Percentiles rank a stretch among this genome's conserved stretches.
Evolutionary conservation across 2,329 filamentous ascomycete species (phyloP).

Genomic region (Talaromyces rugulosus): DNA sequence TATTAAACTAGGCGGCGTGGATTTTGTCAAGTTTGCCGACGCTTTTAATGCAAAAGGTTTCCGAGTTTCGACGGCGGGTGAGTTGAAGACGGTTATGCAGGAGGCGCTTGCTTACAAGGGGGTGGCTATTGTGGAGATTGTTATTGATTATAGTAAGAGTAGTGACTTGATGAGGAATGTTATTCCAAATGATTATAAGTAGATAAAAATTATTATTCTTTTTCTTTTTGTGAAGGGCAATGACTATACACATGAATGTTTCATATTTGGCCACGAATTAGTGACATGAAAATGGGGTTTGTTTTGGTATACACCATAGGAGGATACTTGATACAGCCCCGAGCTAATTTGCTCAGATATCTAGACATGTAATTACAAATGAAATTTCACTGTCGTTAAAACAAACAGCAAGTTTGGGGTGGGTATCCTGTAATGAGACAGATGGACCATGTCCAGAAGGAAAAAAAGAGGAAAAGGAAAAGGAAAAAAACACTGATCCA

Average conservation of each 20-base stretch:
- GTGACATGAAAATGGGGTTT: not conserved
- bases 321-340: not conserved
- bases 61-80: not conserved
- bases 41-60: constrained; percentile 11
- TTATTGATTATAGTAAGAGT: constrained; percentile 12
- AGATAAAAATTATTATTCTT: not conserved
- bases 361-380: not conserved
- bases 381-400: not conserved
- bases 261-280: not conserved
- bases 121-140: constrained; percentile 10
- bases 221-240: not conserved
- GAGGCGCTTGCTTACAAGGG: constrained; percentile 9
- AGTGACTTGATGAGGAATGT: constrained; percentile 12
- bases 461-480: not conserved
- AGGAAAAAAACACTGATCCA: not conserved
- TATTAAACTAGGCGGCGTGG: constrained; percentile 8
- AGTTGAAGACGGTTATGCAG: constrained; percentile 8
- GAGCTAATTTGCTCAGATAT: not conserved
- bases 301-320: not conserved
- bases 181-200: constrained; percentile 12
- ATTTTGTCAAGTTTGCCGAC: constrained; percentile 12
- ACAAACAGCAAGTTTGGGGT: not conserved
- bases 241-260: not conserved
- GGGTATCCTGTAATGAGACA: constrained; percentile 13
- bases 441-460: not conserved